Base-by-base conservation (phyloP, 192 early-diverging fungal genomes). In the Coemansia sp. region DNA sequence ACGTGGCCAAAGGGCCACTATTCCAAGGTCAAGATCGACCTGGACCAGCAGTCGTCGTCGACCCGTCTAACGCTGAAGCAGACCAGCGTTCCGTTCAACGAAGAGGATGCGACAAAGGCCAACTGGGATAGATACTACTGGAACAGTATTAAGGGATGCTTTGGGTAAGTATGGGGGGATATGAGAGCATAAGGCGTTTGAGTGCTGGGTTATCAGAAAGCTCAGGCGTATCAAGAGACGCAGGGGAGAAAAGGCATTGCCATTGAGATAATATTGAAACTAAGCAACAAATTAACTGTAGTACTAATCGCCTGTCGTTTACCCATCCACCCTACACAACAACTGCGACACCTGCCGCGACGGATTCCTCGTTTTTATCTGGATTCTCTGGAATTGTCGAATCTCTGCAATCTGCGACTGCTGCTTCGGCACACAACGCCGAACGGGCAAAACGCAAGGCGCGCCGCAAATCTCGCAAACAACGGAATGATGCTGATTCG, bases 71-170 rank as follows among this genome's bases (percentile, higher is more conserved):
- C 87, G 42, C 60, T 98, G 48, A 86, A 77, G 53, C 95, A 98
- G 75, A 84, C 80, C 11, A 88, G 89, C 6, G 91, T 98, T 27
- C 95, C 95, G 0, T 63, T 95, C 39, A 92, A 90, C 29, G 91
- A 96, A 72, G 90, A 91, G 75, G 91, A 92, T 2, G 80, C 83
- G n/a, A 92, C 90, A 29, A 84, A 84, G 63, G 78, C 80, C 34
- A 95, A 98, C 83, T 98, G 94, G 94, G 84, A 84, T 39, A 84
- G 84, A 56, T 97, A 93, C 79, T 97, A 95, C 83, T 96, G 92
- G 92, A 87, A 91, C 73, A 74, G 89, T 42, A 97, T 97, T 69
- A 95, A 95, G 71, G 83, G 83, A 55, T 84, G 89, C 20, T 97
- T 95, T 82, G 95, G 95, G 85, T 92, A 88, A 72, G 87, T 84